Base-by-base conservation (phyloP, 176 grass and related monocot species). In the Oryza glaberrima region DNA sequence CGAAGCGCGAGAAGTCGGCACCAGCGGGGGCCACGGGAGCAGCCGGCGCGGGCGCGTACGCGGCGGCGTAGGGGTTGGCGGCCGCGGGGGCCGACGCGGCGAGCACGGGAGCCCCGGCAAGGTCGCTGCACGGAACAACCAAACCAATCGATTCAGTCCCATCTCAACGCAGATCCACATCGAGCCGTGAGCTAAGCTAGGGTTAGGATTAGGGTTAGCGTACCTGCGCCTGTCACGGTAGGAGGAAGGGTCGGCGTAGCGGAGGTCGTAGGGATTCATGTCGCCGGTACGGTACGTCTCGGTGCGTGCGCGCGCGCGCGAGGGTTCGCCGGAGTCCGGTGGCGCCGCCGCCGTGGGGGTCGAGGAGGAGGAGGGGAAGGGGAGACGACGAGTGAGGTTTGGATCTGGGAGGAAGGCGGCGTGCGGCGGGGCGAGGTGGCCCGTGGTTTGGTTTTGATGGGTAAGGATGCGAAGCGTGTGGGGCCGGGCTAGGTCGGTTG, bases 211-310 rank as follows among this genome's bases (percentile, higher is more conserved):
- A 72, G 49, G 49, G 36, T 38, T 38, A 4, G 67, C 38, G 8
- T 83, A 99, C 96, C 93, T 99, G 61, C 91, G 91, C 76, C 96
- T 92, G 77, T 96, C 94, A 8, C 88, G 90, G 90, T 99, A 99
- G 77, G 96, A 99, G 44, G 88, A 89, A 6, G 91, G 96, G 91
- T 99, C 96, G 41, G 81, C 91, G 81, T 91, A 96, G 77, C 96
- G 88, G 35, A 75, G 79, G 38, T 99, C 96, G 84, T 83, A 86
- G 56, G 96, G 88, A 25, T 94, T 95, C 96, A 99, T 99, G 75
- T 65, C 81, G 63, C 22, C 64, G 41, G n/a, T 23, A 8, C 58
- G 19, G 58, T 9, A 0, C 58, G 58, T 22, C 7, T 4, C n/a
- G 58, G 58, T 9, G 35, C 34, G 34, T 30, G 28, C 30, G 54